These are phyloP conservation scores for Lactarius hatsudake DNA, from an alignment of 768 basidiomycete genomes.

Conservation along the genomic window DNA sequence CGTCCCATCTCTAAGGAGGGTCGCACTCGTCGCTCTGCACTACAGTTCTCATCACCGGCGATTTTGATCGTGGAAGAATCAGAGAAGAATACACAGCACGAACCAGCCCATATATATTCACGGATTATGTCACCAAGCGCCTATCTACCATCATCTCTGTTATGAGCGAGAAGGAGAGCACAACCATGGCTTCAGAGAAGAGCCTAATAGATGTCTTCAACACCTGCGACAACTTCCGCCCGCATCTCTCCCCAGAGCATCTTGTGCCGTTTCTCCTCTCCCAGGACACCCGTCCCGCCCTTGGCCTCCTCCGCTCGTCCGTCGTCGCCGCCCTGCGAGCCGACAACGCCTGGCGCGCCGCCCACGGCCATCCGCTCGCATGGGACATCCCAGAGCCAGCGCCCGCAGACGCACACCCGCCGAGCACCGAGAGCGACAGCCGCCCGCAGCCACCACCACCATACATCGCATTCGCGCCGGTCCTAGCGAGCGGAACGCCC, in stretches of 20 bases:
- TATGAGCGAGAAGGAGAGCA: background rate
- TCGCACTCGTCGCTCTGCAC: slow-evolving; percentile 29
- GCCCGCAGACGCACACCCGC: background rate
- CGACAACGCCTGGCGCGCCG: slow-evolving; percentile 45
- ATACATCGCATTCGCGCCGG: slow-evolving; percentile 16
- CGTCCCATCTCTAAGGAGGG: slow-evolving; percentile 26
- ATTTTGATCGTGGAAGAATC: slow-evolving; percentile 50
- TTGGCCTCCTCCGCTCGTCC: slow-evolving; percentile 59
- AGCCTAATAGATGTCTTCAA: slow-evolving; percentile 62
- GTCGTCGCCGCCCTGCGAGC: slow-evolving; percentile 51
- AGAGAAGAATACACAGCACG: background rate
- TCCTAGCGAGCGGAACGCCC: slow-evolving; percentile 6
- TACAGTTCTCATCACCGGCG: slow-evolving; percentile 34
- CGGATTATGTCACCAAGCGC: background rate
- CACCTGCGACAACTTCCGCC: slow-evolving; percentile 67
- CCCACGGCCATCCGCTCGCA: slow-evolving; percentile 33
- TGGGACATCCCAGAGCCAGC: slow-evolving; percentile 41
- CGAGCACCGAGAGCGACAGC: background rate
- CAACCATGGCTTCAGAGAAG: background rate
- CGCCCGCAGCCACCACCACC: background rate
- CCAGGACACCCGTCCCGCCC: slow-evolving; percentile 48
- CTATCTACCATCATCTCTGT: background rate
- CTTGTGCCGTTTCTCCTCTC: slow-evolving; percentile 58
- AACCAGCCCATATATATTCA: background rate
- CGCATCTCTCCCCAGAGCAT: slow-evolving; percentile 38